phyloP scores from a whole-genome alignment of 495 filamentous ascomycete genomes.

The Talaromyces thailandensis region DNA sequence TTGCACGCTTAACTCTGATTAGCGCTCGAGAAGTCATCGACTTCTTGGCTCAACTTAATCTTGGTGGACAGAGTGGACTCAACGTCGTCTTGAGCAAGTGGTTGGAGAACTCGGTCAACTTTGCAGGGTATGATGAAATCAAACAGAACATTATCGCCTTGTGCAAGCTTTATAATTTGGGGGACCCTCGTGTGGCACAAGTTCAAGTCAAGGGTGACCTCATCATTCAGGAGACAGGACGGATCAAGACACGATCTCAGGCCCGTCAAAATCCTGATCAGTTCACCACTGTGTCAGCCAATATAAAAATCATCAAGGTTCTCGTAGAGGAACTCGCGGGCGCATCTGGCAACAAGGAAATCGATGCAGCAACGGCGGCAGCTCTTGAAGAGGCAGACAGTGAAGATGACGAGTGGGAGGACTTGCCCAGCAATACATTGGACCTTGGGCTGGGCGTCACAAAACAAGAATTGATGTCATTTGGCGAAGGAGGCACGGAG shows the following conservation, averaged over 20 bases:
- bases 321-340: constrained; percentile 75
- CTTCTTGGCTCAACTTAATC: constrained; percentile 76
- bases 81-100: constrained; percentile 87
- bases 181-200: constrained; percentile 69
- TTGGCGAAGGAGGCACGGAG: constrained; percentile 47
- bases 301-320: constrained; percentile 93
- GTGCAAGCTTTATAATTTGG: constrained; percentile 76
- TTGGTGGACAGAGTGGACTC: constrained; percentile 63
- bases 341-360: constrained; percentile 48
- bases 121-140: constrained; percentile 94
- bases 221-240: constrained; percentile 67
- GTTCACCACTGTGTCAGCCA: constrained; percentile 79
- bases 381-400: constrained; percentile 35
- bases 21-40: constrained; percentile 84
- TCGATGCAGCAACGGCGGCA: constrained; percentile 45
- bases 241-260: constrained; percentile 88
- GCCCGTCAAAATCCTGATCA: constrained; percentile 77
- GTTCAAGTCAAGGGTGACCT: constrained; percentile 88
- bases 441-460: constrained; percentile 61
- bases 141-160: constrained; percentile 91
- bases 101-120: constrained; percentile 93
- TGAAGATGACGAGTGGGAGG: constrained; percentile 82
- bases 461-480: constrained; percentile 73
- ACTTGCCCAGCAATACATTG: constrained; percentile 57
- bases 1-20: constrained; percentile 77